phyloP scores from a whole-genome alignment of 139 green algal species.

The Chlorella sp. region DNA sequence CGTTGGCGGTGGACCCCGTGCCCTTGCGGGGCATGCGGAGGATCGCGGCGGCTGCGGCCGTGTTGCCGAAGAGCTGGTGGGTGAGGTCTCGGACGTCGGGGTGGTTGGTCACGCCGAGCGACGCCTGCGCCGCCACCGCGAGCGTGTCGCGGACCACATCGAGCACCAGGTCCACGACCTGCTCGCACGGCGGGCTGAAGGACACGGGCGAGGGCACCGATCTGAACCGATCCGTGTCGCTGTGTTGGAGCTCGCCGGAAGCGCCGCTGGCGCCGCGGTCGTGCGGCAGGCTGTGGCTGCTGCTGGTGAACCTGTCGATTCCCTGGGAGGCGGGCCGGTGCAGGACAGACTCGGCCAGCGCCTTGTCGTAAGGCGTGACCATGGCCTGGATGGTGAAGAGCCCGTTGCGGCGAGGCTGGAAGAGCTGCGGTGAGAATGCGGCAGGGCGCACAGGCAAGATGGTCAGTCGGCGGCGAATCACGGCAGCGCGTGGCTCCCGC shows the following conservation, averaged over 20 bases:
- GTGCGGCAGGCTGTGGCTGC: too few species aligned
- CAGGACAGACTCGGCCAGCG: too few species aligned
- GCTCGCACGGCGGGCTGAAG: not conserved
- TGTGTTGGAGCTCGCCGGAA: too few species aligned
- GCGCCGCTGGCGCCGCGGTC: too few species aligned
- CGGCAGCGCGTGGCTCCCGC: too few species aligned
- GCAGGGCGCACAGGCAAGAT: not conserved
- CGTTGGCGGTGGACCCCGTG: too few species aligned
- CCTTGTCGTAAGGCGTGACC: too few species aligned
- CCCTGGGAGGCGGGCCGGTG: too few species aligned
- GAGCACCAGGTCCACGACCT: not conserved
- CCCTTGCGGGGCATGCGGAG: not conserved
- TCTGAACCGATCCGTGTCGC: too few species aligned
- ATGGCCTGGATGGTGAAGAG: constrained; percentile 2
- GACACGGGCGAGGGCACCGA: too few species aligned
- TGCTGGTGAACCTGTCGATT: too few species aligned
- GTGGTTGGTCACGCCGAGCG: not conserved
- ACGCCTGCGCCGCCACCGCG: constrained; percentile 2
- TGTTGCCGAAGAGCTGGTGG: not conserved
- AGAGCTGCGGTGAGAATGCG: not conserved
- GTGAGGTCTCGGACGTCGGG: not conserved
- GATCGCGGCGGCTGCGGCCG: not conserved
- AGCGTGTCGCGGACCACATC: constrained; percentile 5
- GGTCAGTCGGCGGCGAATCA: too few species aligned
- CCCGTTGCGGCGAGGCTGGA: constrained; percentile 1